These are phyloP conservation scores for Sorghum bicolor DNA, from an alignment of 176 grass and related monocot species.

Conservation along the genomic window DNA sequence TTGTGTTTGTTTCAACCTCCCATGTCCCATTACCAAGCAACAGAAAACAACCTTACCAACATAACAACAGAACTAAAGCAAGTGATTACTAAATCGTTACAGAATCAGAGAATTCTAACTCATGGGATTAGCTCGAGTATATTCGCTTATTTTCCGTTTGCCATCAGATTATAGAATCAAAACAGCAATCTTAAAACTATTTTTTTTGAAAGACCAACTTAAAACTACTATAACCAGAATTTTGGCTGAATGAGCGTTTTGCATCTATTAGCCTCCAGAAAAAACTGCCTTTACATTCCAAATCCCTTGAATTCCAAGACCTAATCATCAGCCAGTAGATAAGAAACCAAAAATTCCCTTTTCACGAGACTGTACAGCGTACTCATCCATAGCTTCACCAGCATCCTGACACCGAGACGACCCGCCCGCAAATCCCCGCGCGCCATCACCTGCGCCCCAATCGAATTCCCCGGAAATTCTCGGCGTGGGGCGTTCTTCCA, in stretches of 20 bases:
- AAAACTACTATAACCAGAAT: not conserved
- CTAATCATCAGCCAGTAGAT: not conserved
- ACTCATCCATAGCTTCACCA: not conserved
- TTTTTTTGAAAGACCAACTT: not conserved
- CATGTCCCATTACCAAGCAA: not conserved
- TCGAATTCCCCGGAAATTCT: slow-evolving; percentile 5
- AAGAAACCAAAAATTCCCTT: not conserved
- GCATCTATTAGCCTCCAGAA: not conserved
- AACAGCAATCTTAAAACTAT: not conserved
- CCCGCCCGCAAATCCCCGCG: slow-evolving; percentile 9
- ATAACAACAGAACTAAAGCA: not conserved
- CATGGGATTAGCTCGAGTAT: not conserved
- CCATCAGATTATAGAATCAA: not conserved
- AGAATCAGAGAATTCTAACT: not conserved
- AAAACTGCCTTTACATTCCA: not conserved
- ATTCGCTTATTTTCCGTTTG: not conserved
- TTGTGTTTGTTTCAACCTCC: not conserved
- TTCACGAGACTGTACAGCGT: not conserved
- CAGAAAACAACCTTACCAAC: not conserved
- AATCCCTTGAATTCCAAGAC: not conserved
- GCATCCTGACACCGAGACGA: not conserved
- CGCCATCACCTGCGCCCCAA: not conserved
- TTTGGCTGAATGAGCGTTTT: not conserved
- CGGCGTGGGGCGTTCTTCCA: not conserved
- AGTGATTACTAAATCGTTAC: not conserved